Evolutionary conservation across 2,329 filamentous ascomycete genomes (phyloP).

Genomic region (Remersonia thermophila): DNA sequence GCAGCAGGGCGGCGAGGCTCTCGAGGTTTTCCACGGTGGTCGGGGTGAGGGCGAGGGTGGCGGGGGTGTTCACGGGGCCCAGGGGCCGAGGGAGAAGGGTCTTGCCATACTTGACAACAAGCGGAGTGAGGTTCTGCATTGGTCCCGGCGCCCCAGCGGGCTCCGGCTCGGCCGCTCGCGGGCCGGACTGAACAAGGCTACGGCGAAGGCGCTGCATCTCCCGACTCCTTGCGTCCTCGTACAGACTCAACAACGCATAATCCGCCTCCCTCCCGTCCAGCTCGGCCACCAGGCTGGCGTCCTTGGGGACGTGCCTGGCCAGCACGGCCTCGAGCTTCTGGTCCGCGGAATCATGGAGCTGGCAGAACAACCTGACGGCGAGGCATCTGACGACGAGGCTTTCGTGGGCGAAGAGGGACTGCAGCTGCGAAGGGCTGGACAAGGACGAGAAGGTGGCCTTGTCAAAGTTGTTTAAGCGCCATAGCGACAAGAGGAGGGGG

Average conservation of each 20-base stretch:
- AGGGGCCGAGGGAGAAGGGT: constrained; percentile 55
- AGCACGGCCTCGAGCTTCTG: constrained; percentile 62
- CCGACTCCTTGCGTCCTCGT: constrained; percentile 42
- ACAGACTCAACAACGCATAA: constrained; percentile 57
- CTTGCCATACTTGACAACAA: constrained; percentile 52
- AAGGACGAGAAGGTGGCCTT: constrained; percentile 51
- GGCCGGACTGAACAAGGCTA: constrained; percentile 20
- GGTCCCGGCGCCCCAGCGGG: constrained; percentile 11
- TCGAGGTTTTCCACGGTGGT: constrained; percentile 65
- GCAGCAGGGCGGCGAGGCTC: constrained; percentile 54
- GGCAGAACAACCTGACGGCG: constrained; percentile 67
- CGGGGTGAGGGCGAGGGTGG: constrained; percentile 52
- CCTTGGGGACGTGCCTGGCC: constrained; percentile 47
- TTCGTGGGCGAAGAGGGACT: constrained; percentile 52
- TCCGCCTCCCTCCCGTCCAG: constrained; percentile 71
- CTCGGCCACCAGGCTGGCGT: constrained; percentile 49
- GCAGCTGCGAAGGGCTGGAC: constrained; percentile 47
- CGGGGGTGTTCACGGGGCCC: constrained; percentile 33
- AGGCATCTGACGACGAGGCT: constrained; percentile 60
- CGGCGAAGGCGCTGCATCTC: constrained; percentile 31
- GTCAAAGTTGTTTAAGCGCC: constrained; percentile 71
- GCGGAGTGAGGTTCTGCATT: constrained; percentile 36
- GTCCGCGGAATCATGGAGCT: constrained; percentile 71
- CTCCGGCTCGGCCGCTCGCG: constrained; percentile 2
- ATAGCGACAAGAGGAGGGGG: constrained; percentile 51